Conservation (phyloP, 345 rosid species). For the Sonneratia alba region DNA sequence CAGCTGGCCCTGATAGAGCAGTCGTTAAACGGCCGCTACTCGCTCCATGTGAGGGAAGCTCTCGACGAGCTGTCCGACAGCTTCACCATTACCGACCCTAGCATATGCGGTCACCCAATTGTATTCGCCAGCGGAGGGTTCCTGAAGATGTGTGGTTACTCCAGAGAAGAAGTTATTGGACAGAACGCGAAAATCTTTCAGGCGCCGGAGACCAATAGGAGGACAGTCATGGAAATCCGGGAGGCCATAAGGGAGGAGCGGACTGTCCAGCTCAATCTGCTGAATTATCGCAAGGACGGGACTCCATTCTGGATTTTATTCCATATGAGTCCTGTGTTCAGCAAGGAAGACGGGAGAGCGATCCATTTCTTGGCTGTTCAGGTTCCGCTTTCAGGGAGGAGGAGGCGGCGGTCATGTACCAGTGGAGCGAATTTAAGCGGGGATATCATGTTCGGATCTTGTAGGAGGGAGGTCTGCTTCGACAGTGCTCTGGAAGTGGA, state of each 20-base stretch:
- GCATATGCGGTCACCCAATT: conserved; percentile 73
- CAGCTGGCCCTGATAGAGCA: conserved; percentile 39
- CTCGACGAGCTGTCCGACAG: conserved; percentile 64
- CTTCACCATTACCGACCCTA: conserved; percentile 87
- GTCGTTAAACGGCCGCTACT: conserved; percentile 41
- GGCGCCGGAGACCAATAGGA: conserved; percentile 60
- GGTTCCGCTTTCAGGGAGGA: conserved; percentile 42
- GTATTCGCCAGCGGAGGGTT: conserved; percentile 79
- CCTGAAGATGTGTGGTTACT: conserved; percentile 63
- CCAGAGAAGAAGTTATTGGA: conserved; percentile 62
- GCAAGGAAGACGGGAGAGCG: conserved; percentile 48
- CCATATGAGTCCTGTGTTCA: conserved; percentile 62
- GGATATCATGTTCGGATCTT: conserved; percentile 58
- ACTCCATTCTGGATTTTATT: conserved; percentile 91
- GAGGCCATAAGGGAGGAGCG: conserved; percentile 85
- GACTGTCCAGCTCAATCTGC: conserved; percentile 38
- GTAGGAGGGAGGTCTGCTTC: conserved; percentile 69
- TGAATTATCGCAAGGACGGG: conserved; percentile 84
- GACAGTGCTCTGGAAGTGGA: conserved; percentile 36
- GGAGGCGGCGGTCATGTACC: conserved; percentile 7
- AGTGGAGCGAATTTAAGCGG: conserved; percentile 26
- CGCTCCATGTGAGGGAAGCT: conserved; percentile 45
- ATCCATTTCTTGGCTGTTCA: conserved; percentile 78
- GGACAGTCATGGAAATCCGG: conserved; percentile 69
- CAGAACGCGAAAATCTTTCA: conserved; percentile 70